A percentile compares a stretch with the other conserved stretches of the same genome.
phyloP scores from a whole-genome alignment of 1,284 basidiomycete species.

The Ustilago trichophora region DNA sequence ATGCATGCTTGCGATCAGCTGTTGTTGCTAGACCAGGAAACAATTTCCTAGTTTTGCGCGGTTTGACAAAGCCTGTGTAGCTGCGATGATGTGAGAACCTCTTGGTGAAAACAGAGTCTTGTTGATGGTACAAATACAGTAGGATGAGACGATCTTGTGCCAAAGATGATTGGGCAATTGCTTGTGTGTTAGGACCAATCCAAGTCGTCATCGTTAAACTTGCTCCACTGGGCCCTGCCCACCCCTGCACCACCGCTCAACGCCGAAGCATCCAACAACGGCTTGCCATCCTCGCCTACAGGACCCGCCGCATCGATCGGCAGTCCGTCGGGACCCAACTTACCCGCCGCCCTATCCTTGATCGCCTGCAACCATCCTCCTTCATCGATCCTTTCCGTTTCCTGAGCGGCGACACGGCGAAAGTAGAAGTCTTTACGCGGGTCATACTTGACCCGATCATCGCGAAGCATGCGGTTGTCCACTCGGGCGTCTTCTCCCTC shows the following conservation, averaged over 20 bases:
- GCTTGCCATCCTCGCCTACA: slow-evolving; percentile 25
- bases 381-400: slow-evolving; percentile 57
- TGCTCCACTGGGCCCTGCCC: slow-evolving; percentile 10
- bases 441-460: slow-evolving; percentile 74
- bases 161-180: too few species aligned
- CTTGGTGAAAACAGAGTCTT: too few species aligned
- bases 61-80: too few species aligned
- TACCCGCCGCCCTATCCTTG: slow-evolving; percentile 46
- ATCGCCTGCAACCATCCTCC: slow-evolving; percentile 57
- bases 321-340: slow-evolving; percentile 38
- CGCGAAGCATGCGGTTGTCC: slow-evolving; percentile 81
- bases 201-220: slow-evolving; percentile 58
- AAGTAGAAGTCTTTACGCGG: slow-evolving; percentile 71
- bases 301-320: slow-evolving; percentile 23
- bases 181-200: slow-evolving; percentile 50
- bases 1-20: background rate
- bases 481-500: slow-evolving; percentile 90
- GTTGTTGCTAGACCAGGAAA: too few species aligned
- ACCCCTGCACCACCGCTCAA: background rate
- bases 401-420: slow-evolving; percentile 40
- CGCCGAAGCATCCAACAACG: slow-evolving; percentile 25
- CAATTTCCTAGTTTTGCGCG: too few species aligned
- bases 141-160: too few species aligned
- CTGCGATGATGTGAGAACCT: too few species aligned
- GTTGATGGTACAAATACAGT: slow-evolving; percentile 7